Base-by-base conservation (phyloP, 306 rosid genomes). In the Lagenaria siceraria region DNA sequence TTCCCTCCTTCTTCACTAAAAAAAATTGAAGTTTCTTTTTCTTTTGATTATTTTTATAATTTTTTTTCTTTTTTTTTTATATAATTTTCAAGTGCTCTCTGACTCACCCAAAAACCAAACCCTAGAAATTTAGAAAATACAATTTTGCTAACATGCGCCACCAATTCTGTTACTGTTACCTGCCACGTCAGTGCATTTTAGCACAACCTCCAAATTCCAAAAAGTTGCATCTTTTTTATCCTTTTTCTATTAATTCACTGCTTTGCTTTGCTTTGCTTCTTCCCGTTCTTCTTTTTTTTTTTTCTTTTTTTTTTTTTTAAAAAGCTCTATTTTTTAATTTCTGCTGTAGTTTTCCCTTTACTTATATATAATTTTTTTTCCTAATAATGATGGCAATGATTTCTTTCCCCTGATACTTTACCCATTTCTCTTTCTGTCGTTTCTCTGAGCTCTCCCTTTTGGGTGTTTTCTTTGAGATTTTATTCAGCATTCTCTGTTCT, bases 181-280 rank as follows among this genome's bases (percentile, higher is more conserved):
- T 81, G 86, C 86, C 81, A 78, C 82, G 75, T 82, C 51, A 54
- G 86, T 77, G 88, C 94, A 89, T 85, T 84, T 76, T 86, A 83
- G 88, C 86, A 82, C 77, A 76, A 81, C 93, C 76, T 78, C 86
- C 87, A 73, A 77, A 79, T 77, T 87, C 88, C 40, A 63, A 81
- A 36, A 78, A 31, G 59, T 42, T 83, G 77, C 21, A 0, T 22
- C n/a, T 21, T 49, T 49, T 49, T 27, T 15, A 48, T 71, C 42
- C 43, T 72, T 71, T 71, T 72, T 29, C 40, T 25, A 12, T 48
- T 15, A 8, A 48, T 71, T 49, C 38, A 69, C 55, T 43, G 55
- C 27, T 43, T 25, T 24, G 11, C 49, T 10, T 35, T 21, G 74
- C 14, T 42, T 24, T 29, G 15, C n/a, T 6, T 38, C 74, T 38